A percentile compares a stretch with the other conserved stretches of the same genome.
Evolutionary conservation across 352 stramenopile species (phyloP).

Genomic region (Aphanomyces invadans): DNA sequence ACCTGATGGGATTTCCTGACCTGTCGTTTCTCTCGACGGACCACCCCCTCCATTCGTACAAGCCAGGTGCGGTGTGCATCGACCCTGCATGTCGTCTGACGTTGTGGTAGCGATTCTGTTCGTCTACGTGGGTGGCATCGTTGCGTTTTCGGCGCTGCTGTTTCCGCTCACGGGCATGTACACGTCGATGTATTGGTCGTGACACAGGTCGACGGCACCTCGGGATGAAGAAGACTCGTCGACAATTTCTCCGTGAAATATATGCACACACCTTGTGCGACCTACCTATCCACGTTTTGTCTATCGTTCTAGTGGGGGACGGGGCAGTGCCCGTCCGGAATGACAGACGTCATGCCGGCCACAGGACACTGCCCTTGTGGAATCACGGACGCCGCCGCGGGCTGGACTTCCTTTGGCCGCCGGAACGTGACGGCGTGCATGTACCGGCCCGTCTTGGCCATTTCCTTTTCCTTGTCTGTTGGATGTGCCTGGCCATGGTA

Average conservation of each 20-base stretch:
- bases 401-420: not conserved
- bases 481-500: constrained; percentile 9
- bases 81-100: no score
- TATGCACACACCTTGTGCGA: no score
- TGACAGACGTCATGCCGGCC: not conserved
- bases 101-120: constrained; percentile 75
- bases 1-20: constrained; percentile 92
- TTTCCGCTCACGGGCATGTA: constrained; percentile 59
- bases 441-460: not conserved
- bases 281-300: no score
- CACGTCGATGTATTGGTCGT: constrained; percentile 43
- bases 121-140: constrained; percentile 78
- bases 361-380: not conserved
- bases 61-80: constrained; percentile 68
- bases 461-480: constrained; percentile 15
- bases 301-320: not conserved
- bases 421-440: not conserved
- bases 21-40: constrained; percentile 76
- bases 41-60: constrained; percentile 62
- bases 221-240: no score
- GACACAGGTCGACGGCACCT: no score
- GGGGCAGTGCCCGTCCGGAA: not conserved
- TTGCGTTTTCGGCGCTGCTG: constrained; percentile 60
- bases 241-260: no score
- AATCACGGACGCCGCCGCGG: not conserved